Evolutionary conservation across 2,329 filamentous ascomycete genomes (phyloP).

Genomic region (Magnaporthales sp.): DNA sequence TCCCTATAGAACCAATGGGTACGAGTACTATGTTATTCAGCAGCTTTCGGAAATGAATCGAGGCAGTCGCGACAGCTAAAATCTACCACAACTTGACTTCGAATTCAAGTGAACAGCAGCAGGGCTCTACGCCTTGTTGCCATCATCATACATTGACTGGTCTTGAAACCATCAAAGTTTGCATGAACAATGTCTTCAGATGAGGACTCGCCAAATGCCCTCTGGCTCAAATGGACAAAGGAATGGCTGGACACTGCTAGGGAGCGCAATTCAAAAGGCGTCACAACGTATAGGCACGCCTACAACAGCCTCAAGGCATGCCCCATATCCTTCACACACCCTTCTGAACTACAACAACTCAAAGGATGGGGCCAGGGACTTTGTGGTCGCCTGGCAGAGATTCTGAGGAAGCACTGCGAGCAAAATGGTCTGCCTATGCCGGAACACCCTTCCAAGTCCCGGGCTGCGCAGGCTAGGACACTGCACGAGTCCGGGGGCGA

Average conservation of each 20-base stretch:
- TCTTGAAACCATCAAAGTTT: not conserved
- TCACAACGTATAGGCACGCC: conserved; percentile 65
- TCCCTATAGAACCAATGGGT: not conserved
- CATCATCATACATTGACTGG: not conserved
- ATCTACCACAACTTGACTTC: not conserved
- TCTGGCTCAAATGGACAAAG: conserved; percentile 65
- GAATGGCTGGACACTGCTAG: conserved; percentile 67
- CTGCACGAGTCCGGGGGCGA: conserved; percentile 23
- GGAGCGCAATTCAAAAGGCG: conserved; percentile 61
- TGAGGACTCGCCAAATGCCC: conserved; percentile 54
- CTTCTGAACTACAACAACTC: conserved; percentile 63
- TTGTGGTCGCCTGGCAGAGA: conserved; percentile 58
- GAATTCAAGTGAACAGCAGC: not conserved
- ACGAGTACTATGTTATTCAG: not conserved
- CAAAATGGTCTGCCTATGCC: conserved; percentile 63
- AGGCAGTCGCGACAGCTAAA: not conserved
- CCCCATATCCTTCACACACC: conserved; percentile 62
- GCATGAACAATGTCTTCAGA: conserved; percentile 9
- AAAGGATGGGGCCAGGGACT: conserved; percentile 66
- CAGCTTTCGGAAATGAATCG: too few relatives aligned
- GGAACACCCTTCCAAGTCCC: conserved; percentile 39
- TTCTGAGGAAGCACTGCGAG: conserved; percentile 50
- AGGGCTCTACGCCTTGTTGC: not conserved
- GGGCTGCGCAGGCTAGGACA: conserved; percentile 20
- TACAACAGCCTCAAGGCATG: conserved; percentile 71